Evolutionary conservation across 2,329 filamentous ascomycete species (phyloP).

Genomic region (Calcarisporium arbuscula): DNA sequence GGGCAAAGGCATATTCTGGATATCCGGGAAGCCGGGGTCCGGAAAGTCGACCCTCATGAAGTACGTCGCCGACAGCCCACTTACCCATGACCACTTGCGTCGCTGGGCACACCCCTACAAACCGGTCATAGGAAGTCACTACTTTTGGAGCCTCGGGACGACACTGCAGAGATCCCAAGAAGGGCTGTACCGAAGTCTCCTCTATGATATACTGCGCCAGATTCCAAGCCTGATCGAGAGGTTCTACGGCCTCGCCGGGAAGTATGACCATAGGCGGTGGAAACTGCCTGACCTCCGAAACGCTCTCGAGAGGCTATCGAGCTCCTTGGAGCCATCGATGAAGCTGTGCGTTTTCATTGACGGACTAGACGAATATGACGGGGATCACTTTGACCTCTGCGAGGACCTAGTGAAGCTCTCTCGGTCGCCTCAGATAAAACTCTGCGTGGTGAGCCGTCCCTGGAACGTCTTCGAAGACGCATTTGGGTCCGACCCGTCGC

Average conservation of each 20-base stretch:
- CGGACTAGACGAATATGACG: constrained; percentile 18
- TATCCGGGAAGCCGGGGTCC: constrained; percentile 33
- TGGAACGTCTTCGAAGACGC: constrained; percentile 15
- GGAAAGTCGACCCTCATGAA: constrained; percentile 39
- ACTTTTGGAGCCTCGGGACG: constrained; percentile 27
- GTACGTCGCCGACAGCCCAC: constrained; percentile 16
- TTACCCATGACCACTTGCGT: constrained; percentile 13
- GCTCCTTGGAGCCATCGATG: not conserved
- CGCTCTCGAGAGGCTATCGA: not conserved
- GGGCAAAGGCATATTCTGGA: constrained; percentile 19
- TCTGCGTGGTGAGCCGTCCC: constrained; percentile 24
- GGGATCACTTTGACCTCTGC: not conserved
- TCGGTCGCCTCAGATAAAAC: constrained; percentile 14
- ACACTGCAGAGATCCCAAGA: constrained; percentile 24
- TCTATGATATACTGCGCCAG: constrained; percentile 22
- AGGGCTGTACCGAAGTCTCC: constrained; percentile 24
- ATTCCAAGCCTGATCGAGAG: constrained; percentile 7
- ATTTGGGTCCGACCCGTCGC: constrained; percentile 1
- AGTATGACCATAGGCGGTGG: constrained; percentile 6
- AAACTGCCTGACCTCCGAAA: constrained; percentile 2
- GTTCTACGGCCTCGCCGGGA: too few relatives aligned
- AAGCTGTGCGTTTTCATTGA: constrained; percentile 18
- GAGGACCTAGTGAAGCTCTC: too few relatives aligned
- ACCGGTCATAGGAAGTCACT: constrained; percentile 22
- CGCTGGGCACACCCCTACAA: constrained; percentile 20